Evolutionary conservation across 2,329 filamentous ascomycete species (phyloP), one percentile per base, ranked within the genome.

Genomic region (Corniculantispora saksenae): DNA sequence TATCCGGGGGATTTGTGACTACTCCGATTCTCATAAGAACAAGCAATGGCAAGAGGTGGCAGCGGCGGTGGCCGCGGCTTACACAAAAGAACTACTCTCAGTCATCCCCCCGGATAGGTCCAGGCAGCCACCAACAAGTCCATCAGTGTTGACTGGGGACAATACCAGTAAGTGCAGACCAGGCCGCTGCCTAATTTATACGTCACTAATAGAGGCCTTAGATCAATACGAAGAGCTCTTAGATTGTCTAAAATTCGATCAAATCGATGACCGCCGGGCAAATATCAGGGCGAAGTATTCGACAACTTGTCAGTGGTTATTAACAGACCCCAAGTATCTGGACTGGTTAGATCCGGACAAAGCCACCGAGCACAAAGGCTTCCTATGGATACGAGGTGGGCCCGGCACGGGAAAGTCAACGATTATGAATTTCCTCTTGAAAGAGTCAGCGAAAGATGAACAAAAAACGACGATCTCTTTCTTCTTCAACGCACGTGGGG

Each of bases 401-500:
- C 76, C 79, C 3, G 79, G 79, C 0, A 72, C 76, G 3, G 79
- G 79, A 1, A 84, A 84, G 66, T 84, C 78, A 1, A 81, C 78
- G 0, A 64, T 82, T 1, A 81, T 82, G 79, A 82, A 81, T 57
- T 80, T 77, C 55, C 67, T 70, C 9, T 62, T 70, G 45, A 32
- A 29, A 32, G 55, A 61, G 43, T 43, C 69, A 23, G 65, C 64
- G n/a, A 68, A 69, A 21, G 56, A 55, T n/a, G 70, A 67, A 25
- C 21, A 63, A 12, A 63, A 68, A 13, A 66, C 66, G 1, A 61
- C 70, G 1, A 19, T 82, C 1, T 80, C 77, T 1, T 84, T 83
- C 72, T 85, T 84, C 72, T 85, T 84, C 75, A 81, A 83, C 60
- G 81, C 81, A 0, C 71, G 80, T 55, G 82, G 82, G 0, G 70